These are phyloP conservation scores for Gryganskiella cystojenkinii DNA, from an alignment of 192 early-diverging fungal genomes.

Conservation along the genomic window DNA sequence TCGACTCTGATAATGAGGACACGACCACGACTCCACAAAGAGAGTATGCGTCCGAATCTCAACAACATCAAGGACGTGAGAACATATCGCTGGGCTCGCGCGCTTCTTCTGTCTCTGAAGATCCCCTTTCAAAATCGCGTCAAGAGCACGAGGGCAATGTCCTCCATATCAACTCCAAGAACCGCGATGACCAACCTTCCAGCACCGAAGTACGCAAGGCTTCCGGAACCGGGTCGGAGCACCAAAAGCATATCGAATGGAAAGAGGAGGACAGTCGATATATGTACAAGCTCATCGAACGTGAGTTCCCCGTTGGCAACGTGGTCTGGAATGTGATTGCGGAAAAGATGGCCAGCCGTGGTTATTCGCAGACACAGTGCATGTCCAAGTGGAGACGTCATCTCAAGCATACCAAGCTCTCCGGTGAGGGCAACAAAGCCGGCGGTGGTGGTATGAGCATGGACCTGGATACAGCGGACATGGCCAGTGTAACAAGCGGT, in stretches of 20 bases:
- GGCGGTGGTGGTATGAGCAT: conserved; percentile 19
- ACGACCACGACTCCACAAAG: too few relatives aligned
- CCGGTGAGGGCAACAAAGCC: conserved; percentile 19
- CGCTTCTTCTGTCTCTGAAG: not conserved
- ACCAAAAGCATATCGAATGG: conserved; percentile 52
- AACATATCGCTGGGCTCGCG: too few relatives aligned
- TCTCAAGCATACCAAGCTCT: conserved; percentile 39
- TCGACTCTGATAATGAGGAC: too few relatives aligned
- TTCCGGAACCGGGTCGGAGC: conserved; percentile 16
- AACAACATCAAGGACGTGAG: not conserved
- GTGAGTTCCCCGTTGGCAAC: conserved; percentile 49
- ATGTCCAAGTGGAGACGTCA: conserved; percentile 53
- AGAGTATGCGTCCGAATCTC: not conserved
- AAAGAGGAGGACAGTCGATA: conserved; percentile 51
- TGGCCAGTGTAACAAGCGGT: not conserved
- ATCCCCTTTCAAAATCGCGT: not conserved
- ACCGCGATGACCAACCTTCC: not conserved
- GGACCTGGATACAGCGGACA: conserved; percentile 30
- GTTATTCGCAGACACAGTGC: conserved; percentile 52
- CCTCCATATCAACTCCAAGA: not conserved
- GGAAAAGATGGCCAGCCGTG: conserved; percentile 46
- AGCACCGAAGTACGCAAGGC: conserved; percentile 5
- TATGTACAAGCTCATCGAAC: conserved; percentile 49
- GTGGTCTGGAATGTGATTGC: conserved; percentile 51
- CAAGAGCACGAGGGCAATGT: not conserved